These are phyloP conservation scores for Gillenia trifoliata DNA, from an alignment of 306 rosid genomes.

Conservation along the genomic window DNA sequence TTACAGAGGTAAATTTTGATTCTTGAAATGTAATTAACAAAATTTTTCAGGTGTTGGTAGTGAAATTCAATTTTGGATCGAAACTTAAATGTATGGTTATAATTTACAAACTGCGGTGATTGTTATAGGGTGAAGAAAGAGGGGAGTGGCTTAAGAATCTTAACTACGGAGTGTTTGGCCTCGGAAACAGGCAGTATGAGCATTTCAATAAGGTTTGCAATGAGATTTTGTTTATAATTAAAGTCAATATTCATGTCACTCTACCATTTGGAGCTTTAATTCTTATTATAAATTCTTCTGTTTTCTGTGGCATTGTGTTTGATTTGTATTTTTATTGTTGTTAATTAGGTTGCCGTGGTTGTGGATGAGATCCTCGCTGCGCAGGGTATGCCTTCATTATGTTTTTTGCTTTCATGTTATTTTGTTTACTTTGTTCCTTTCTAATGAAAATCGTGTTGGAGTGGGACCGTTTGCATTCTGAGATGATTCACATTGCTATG, in stretches of 20 bases:
- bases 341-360: conserved; percentile 56
- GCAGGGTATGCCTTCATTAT: conserved; percentile 53
- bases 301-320: background rate
- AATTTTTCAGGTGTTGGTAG: background rate
- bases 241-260: background rate
- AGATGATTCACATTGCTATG: background rate
- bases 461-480: background rate
- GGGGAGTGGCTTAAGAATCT: conserved; percentile 79
- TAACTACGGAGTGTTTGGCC: conserved; percentile 88
- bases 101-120: background rate
- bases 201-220: conserved; percentile 88
- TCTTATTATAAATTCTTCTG: background rate
- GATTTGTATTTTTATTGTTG: conserved; percentile 17
- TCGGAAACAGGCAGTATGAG: conserved; percentile 96
- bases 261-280: background rate
- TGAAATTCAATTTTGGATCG: background rate
- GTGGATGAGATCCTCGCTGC: conserved; percentile 60
- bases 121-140: conserved; percentile 66
- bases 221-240: background rate
- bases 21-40: background rate
- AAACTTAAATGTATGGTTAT: background rate
- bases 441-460: background rate
- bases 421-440: background rate
- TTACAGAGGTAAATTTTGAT: conserved; percentile 56
- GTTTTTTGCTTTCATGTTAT: background rate